Percentiles rank a stretch among this genome's conserved stretches.
Evolutionary conservation across 768 basidiomycete genomes (phyloP).

Genomic region (Termitomyces eurrhizus): DNA sequence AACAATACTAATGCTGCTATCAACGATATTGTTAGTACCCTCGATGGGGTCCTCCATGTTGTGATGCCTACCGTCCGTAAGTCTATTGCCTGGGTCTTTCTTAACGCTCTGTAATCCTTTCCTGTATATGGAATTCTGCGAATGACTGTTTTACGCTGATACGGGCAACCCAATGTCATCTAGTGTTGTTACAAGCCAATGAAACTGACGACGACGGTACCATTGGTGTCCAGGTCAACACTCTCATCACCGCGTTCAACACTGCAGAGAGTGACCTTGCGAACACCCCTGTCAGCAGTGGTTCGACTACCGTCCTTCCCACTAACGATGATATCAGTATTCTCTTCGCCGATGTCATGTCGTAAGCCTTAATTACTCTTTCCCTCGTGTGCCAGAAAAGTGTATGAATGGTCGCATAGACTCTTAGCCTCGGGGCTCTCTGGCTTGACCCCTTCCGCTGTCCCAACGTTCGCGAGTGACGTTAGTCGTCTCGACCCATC

Average conservation of each 20-base stretch:
- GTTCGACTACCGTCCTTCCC: slow-evolving; percentile 27
- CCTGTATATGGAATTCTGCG: not conserved
- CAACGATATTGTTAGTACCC: slow-evolving; percentile 20
- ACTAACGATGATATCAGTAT: slow-evolving; percentile 33
- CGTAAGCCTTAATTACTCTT: slow-evolving; percentile 19
- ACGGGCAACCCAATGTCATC: not conserved
- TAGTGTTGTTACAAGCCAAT: slow-evolving; percentile 28
- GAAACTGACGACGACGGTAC: slow-evolving; percentile 26
- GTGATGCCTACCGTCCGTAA: slow-evolving; percentile 24
- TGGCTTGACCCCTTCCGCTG: slow-evolving; percentile 21
- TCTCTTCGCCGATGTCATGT: slow-evolving; percentile 24
- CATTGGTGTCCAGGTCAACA: slow-evolving; percentile 23
- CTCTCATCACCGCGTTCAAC: slow-evolving; percentile 24
- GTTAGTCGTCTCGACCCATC: slow-evolving; percentile 26
- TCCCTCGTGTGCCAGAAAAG: not conserved
- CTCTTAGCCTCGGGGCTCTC: slow-evolving; percentile 26
- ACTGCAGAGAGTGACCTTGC: slow-evolving; percentile 18
- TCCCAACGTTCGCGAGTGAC: slow-evolving; percentile 24
- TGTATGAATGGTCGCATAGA: slow-evolving; percentile 15
- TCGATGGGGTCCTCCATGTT: slow-evolving; percentile 20
- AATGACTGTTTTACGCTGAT: not conserved
- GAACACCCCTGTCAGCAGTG: slow-evolving; percentile 24
- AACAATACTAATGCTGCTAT: slow-evolving; percentile 31
- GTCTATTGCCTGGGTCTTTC: slow-evolving; percentile 5
- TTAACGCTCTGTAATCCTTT: not conserved